phyloP scores from a whole-genome alignment of 305 asterid species.

The Fraxinus sp. region DNA sequence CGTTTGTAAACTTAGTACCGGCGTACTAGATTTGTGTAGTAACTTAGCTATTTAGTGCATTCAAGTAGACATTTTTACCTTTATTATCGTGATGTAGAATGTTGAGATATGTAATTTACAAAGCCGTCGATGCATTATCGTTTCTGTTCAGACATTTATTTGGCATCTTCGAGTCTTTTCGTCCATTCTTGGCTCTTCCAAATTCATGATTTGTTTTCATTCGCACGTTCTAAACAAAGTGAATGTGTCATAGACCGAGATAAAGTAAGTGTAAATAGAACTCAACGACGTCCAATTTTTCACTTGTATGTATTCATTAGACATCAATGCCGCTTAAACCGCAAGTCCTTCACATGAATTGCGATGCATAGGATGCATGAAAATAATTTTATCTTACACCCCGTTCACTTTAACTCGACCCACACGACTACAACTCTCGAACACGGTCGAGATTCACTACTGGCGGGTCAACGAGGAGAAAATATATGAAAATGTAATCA shows the following conservation, averaged over 20 bases:
- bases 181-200: neutral
- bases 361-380: neutral
- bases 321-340: neutral
- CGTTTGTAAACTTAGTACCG: slow-evolving; percentile 25
- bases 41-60: slow-evolving; percentile 26
- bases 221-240: neutral
- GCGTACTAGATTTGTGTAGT: slow-evolving; percentile 32
- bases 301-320: neutral
- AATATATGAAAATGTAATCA: neutral
- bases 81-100: slow-evolving; percentile 23
- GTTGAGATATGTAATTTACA: slow-evolving; percentile 33
- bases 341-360: neutral
- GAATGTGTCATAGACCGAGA: neutral
- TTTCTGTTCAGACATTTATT: slow-evolving; percentile 14
- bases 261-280: neutral
- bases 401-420: neutral
- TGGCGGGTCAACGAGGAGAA: neutral
- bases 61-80: slow-evolving; percentile 7
- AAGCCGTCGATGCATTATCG: neutral
- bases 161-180: slow-evolving; percentile 1
- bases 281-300: neutral
- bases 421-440: neutral
- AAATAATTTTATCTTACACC: neutral
- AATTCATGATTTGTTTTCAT: neutral
- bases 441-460: neutral